Conservation (phyloP, 2,329 filamentous ascomycete genomes). For the Colletotrichum karsti region DNA sequence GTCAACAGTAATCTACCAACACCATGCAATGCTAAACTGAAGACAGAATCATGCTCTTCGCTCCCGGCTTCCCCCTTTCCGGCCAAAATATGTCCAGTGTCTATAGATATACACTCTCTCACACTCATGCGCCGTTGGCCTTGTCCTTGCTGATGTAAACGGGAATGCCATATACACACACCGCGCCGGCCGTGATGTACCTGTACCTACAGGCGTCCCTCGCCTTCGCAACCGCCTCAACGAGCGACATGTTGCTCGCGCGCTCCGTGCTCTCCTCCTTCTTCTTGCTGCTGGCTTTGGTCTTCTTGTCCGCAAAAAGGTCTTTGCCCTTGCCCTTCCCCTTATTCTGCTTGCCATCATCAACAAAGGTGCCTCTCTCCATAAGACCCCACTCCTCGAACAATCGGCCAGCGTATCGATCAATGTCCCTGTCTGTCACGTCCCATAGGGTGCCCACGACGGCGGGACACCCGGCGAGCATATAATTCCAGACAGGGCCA, state of each 20-base stretch:
- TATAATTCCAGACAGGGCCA: constrained; percentile 90
- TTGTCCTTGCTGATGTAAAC: constrained; percentile 71
- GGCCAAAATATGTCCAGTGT: not conserved
- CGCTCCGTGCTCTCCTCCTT: constrained; percentile 34
- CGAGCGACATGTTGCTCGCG: constrained; percentile 63
- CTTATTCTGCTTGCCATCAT: constrained; percentile 23
- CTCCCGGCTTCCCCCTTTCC: not conserved
- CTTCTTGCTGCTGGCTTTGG: constrained; percentile 38
- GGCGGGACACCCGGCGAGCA: constrained; percentile 86
- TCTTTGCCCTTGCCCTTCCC: constrained; percentile 35
- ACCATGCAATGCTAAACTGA: not conserved
- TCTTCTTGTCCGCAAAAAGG: constrained; percentile 33
- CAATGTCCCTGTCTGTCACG: constrained; percentile 96
- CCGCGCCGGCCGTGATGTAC: constrained; percentile 93
- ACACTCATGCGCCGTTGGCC: not conserved
- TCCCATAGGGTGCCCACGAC: constrained; percentile 96
- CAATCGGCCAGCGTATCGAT: constrained; percentile 82
- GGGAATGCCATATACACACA: constrained; percentile 94
- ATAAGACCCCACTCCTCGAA: constrained; percentile 90
- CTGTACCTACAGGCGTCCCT: constrained; percentile 83
- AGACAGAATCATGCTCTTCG: not conserved
- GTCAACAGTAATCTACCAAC: not conserved
- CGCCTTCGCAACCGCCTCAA: constrained; percentile 82
- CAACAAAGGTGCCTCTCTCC: constrained; percentile 50
- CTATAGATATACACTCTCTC: too few relatives aligned